Percentiles rank a stretch among this genome's conserved stretches.
These are phyloP conservation scores for Cyathus striatus DNA, from an alignment of 768 basidiomycete species.

Conservation along the genomic window DNA sequence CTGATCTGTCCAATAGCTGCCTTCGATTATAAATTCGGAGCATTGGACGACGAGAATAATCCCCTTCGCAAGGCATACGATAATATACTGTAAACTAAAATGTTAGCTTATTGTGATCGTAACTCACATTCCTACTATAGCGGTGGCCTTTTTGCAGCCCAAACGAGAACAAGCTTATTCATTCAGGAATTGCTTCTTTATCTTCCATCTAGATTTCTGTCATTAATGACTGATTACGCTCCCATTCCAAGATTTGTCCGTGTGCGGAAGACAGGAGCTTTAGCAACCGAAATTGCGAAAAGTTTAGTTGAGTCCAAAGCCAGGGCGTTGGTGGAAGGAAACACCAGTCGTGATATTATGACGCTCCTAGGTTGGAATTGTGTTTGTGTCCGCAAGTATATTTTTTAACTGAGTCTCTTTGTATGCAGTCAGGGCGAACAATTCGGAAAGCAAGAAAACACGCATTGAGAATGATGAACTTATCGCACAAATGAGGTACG, in stretches of 20 bases:
- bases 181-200: constrained; percentile 21
- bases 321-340: constrained; percentile 24
- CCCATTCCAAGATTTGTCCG: constrained; percentile 24
- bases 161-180: constrained; percentile 23
- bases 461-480: constrained; percentile 45
- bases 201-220: constrained; percentile 23
- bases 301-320: constrained; percentile 30
- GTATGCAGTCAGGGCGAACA: constrained; percentile 46
- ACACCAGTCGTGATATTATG: constrained; percentile 32
- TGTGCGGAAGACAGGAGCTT: constrained; percentile 22
- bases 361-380: constrained; percentile 32
- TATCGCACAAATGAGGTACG: constrained; percentile 48
- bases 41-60: constrained; percentile 29
- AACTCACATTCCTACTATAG: constrained; percentile 9
- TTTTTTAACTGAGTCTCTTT: neutral
- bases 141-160: constrained; percentile 23
- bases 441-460: constrained; percentile 35
- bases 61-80: constrained; percentile 29
- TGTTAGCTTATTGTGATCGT: neutral
- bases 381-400: neutral
- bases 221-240: constrained; percentile 24
- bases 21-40: constrained; percentile 45
- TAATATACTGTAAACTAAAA: constrained; percentile 24
- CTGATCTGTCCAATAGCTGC: constrained; percentile 25
- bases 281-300: constrained; percentile 26